These are phyloP conservation scores for Neurospora intermedia DNA, from an alignment of 495 filamentous ascomycete genomes.

Conservation along the genomic window DNA sequence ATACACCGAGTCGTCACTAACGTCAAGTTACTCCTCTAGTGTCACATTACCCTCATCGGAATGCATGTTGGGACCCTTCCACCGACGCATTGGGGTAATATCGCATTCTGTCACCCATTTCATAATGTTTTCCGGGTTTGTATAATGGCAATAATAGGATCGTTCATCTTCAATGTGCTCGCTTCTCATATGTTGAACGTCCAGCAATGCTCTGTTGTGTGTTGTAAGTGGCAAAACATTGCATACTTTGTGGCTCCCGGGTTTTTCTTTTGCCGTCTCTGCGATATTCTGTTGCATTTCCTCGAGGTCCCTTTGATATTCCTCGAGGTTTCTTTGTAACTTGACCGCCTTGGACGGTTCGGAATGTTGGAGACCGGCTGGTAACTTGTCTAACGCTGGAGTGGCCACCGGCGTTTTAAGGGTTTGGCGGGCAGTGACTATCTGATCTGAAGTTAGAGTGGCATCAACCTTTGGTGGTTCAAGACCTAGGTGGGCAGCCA, in stretches of 20 bases:
- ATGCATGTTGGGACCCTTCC: not conserved
- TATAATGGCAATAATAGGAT: not conserved
- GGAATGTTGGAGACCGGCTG: not conserved
- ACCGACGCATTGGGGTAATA: not conserved
- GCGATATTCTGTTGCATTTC: not conserved
- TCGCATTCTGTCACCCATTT: not conserved
- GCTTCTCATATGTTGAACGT: not conserved
- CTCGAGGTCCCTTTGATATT: not conserved
- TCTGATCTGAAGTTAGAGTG: not conserved
- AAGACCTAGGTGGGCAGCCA: not conserved
- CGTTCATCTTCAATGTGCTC: not conserved
- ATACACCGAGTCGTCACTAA: not conserved
- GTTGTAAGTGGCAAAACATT: not conserved
- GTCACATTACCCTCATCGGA: not conserved
- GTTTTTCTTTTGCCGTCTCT: not conserved
- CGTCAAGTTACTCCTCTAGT: not conserved
- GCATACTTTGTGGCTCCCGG: not conserved
- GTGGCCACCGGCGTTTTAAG: not conserved
- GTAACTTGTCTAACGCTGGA: not conserved
- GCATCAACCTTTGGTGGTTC: not conserved
- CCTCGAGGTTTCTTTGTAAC: not conserved
- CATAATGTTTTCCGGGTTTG: not conserved
- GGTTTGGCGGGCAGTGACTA: not conserved
- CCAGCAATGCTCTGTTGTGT: not conserved
- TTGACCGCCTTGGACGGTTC: not conserved